Conservation (phyloP, 768 basidiomycete genomes). For the Boletus patriciae region DNA sequence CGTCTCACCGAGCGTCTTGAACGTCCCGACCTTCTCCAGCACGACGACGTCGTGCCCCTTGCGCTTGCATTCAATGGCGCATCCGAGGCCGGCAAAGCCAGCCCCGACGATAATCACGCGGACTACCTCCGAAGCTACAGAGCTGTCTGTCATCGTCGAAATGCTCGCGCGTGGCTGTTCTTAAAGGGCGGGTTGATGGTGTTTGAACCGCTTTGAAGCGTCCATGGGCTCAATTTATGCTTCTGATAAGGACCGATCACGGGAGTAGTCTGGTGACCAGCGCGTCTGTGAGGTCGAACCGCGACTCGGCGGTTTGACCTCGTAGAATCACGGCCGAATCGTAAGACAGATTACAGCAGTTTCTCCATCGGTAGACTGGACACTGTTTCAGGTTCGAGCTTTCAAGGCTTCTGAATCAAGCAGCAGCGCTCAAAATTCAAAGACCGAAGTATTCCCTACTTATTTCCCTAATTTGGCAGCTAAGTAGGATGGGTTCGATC, state of each 20-base stretch:
- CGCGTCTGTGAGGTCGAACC: not conserved
- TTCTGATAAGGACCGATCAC: not conserved
- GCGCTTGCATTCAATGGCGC: constrained; percentile 29
- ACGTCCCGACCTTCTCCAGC: constrained; percentile 22
- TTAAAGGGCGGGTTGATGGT: not conserved
- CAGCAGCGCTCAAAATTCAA: no score
- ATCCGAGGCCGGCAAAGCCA: constrained; percentile 30
- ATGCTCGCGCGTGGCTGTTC: not conserved
- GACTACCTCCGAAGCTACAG: not conserved
- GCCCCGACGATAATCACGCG: constrained; percentile 25
- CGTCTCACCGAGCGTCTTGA: constrained; percentile 20
- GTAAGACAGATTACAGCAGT: no score
- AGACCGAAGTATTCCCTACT: no score
- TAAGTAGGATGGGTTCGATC: no score
- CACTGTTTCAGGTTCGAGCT: no score
- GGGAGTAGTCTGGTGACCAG: not conserved
- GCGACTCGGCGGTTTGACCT: not conserved
- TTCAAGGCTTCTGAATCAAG: no score
- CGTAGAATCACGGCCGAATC: no score
- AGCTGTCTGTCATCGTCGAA: not conserved
- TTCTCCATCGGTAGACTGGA: no score
- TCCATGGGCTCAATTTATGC: not conserved
- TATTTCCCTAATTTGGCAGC: no score
- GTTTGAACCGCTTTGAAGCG: no score
- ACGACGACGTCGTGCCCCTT: constrained; percentile 30